A percentile compares a stretch with the other conserved stretches of the same genome.
Conservation (phyloP, 306 rosid genomes). For the Astragalus membranaceus region DNA sequence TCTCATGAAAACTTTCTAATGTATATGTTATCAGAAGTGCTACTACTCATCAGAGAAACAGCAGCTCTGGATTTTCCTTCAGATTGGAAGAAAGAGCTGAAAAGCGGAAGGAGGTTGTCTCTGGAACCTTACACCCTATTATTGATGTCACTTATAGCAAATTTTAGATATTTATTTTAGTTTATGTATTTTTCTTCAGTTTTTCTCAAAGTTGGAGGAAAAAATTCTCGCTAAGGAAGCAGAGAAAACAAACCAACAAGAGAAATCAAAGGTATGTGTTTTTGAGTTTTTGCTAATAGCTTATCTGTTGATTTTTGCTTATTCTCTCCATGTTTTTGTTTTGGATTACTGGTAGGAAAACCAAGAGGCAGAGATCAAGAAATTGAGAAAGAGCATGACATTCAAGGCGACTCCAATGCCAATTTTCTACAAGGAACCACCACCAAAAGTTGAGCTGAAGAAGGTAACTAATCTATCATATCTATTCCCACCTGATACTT, state of each 20-base stretch:
- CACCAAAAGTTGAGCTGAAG: slow-evolving; percentile 74
- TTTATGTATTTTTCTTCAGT: slow-evolving; percentile 39
- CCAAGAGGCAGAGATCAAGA: slow-evolving; percentile 88
- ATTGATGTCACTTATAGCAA: background rate
- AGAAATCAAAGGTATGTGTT: slow-evolving; percentile 60
- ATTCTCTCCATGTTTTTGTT: slow-evolving; percentile 2
- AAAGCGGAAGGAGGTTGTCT: slow-evolving; percentile 81
- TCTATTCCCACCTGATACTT: background rate
- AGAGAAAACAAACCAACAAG: slow-evolving; percentile 69
- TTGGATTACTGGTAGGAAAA: slow-evolving; percentile 45
- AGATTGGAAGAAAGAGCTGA: slow-evolving; percentile 95
- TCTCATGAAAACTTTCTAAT: background rate
- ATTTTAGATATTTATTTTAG: background rate
- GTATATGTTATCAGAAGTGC: slow-evolving; percentile 37
- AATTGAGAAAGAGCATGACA: slow-evolving; percentile 66
- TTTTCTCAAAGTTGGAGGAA: slow-evolving; percentile 89
- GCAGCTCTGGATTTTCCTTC: slow-evolving; percentile 59
- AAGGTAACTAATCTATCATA: slow-evolving; percentile 43
- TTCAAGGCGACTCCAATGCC: slow-evolving; percentile 98
- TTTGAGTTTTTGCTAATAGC: slow-evolving; percentile 6
- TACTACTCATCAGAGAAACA: slow-evolving; percentile 41
- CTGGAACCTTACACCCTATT: background rate
- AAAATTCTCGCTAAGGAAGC: slow-evolving; percentile 86
- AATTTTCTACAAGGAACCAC: slow-evolving; percentile 90
- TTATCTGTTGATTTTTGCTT: slow-evolving; percentile 1